Percentiles rank a stretch among this genome's conserved stretches.
Evolutionary conservation across 2,329 filamentous ascomycete genomes (phyloP).

Genomic region (Xylariaceae sp.): DNA sequence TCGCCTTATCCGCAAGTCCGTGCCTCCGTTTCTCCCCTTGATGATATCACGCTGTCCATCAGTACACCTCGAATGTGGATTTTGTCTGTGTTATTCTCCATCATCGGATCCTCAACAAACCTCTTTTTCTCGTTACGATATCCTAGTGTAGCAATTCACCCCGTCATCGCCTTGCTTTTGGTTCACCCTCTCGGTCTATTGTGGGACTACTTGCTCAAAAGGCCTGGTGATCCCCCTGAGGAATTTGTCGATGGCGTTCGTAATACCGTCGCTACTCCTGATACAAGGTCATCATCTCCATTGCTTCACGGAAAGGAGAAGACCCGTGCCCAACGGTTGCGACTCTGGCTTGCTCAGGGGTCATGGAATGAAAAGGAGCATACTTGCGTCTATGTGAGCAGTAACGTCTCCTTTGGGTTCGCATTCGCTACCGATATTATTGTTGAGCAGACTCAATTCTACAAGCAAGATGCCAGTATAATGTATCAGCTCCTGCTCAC

Average conservation of each 20-base stretch:
- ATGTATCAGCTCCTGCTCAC: conserved; percentile 77
- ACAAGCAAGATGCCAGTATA: conserved; percentile 72
- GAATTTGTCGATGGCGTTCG: conserved; percentile 52
- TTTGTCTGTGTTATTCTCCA: conserved; percentile 71
- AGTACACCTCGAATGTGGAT: conserved; percentile 86
- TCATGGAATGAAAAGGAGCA: conserved; percentile 86
- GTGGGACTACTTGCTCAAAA: conserved; percentile 70
- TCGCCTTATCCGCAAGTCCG: conserved; percentile 75
- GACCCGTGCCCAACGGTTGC: conserved; percentile 41
- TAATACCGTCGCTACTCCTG: conserved; percentile 6
- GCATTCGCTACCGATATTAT: conserved; percentile 87
- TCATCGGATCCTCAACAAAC: conserved; percentile 78
- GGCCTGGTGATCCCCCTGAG: conserved; percentile 48
- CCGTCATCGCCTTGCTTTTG: conserved; percentile 78
- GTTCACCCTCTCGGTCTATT: conserved; percentile 77
- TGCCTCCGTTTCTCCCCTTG: conserved; percentile 70
- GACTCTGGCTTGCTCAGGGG: conserved; percentile 74
- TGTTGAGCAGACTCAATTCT: conserved; percentile 84
- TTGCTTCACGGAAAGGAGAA: conserved; percentile 19
- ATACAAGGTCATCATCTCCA: conserved; percentile 9
- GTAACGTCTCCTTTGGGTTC: conserved; percentile 84
- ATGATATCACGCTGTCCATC: conserved; percentile 73
- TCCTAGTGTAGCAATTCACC: conserved; percentile 83
- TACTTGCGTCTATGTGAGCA: conserved; percentile 82
- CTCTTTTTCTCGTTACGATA: conserved; percentile 87